A percentile compares a stretch with the other conserved stretches of the same genome.
These are phyloP conservation scores for Epichloe gansuensis DNA, from an alignment of 2,329 filamentous ascomycete species.

Conservation along the genomic window DNA sequence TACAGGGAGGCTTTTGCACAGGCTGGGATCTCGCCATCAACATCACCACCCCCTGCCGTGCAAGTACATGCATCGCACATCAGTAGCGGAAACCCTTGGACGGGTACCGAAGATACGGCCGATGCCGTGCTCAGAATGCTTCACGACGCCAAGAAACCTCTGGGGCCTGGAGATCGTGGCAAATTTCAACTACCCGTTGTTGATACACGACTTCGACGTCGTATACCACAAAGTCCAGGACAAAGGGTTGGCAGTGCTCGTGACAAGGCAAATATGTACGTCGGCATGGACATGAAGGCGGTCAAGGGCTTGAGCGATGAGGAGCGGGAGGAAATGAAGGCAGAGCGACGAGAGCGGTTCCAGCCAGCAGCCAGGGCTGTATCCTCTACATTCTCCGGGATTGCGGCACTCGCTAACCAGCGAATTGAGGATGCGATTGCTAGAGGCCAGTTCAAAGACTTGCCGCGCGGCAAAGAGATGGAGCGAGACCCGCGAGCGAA, in stretches of 20 bases:
- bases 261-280: conserved; percentile 44
- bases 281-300: conserved; percentile 31
- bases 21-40: conserved; percentile 34
- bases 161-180: conserved; percentile 38
- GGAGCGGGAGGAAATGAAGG: conserved; percentile 59
- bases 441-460: conserved; percentile 75
- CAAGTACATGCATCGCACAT: conserved; percentile 51
- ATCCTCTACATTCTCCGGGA: conserved; percentile 64
- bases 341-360: conserved; percentile 73
- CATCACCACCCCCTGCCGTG: conserved; percentile 48
- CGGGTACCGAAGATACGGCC: conserved; percentile 58
- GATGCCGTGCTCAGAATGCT: conserved; percentile 79
- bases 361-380: conserved; percentile 57
- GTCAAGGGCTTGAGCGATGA: conserved; percentile 49
- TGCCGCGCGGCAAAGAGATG: conserved; percentile 68
- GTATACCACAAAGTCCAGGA: conserved; percentile 28
- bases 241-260: conserved; percentile 41
- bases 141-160: conserved; percentile 63
- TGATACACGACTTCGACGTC: conserved; percentile 37
- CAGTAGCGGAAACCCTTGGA: conserved; percentile 60
- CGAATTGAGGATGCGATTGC: conserved; percentile 89
- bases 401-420: conserved; percentile 79
- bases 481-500: conserved; percentile 71
- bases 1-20: conserved; percentile 36
- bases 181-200: conserved; percentile 35